phyloP scores from a whole-genome alignment of 106 monocot species.

The Acorus gramineus region DNA sequence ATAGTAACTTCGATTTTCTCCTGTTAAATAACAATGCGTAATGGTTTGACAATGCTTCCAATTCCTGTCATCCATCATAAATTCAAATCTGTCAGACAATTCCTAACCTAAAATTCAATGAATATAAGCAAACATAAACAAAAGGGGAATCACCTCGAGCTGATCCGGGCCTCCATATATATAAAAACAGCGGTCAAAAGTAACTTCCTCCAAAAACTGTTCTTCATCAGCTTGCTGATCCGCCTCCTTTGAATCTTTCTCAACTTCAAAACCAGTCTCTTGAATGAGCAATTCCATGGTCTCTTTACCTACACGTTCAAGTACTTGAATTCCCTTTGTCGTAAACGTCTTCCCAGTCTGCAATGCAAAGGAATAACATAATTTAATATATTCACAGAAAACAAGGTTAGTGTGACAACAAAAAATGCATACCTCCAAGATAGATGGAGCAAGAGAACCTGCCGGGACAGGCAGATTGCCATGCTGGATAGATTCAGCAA shows the following conservation, averaged over 20 bases:
- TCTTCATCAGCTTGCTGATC: slow-evolving; percentile 37
- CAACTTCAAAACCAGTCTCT: slow-evolving; percentile 74
- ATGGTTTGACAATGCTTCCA: slow-evolving; percentile 84
- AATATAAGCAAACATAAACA: not conserved
- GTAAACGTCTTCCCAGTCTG: slow-evolving; percentile 78
- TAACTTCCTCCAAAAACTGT: slow-evolving; percentile 62
- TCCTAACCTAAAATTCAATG: not conserved
- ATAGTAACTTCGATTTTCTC: slow-evolving; percentile 57
- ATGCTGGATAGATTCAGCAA: slow-evolving; percentile 76
- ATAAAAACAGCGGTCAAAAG: slow-evolving; percentile 91
- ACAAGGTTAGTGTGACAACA: too few species aligned
- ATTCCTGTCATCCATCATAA: slow-evolving; percentile 43
- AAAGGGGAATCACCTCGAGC: slow-evolving; percentile 45
- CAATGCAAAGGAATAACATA: not conserved
- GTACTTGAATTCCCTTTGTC: slow-evolving; percentile 67
- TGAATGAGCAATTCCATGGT: slow-evolving; percentile 74
- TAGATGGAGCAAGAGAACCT: slow-evolving; percentile 54
- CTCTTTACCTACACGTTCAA: slow-evolving; percentile 88
- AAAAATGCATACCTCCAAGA: slow-evolving; percentile 54
- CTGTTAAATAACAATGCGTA: slow-evolving; percentile 75
- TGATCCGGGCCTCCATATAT: slow-evolving; percentile 96
- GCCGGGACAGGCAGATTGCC: slow-evolving; percentile 40
- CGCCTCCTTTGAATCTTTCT: slow-evolving; percentile 27
- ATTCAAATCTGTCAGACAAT: not conserved
- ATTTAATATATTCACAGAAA: too few species aligned